Evolutionary conservation across 768 basidiomycete genomes (phyloP).

Genomic region (Termitomyces sp.): DNA sequence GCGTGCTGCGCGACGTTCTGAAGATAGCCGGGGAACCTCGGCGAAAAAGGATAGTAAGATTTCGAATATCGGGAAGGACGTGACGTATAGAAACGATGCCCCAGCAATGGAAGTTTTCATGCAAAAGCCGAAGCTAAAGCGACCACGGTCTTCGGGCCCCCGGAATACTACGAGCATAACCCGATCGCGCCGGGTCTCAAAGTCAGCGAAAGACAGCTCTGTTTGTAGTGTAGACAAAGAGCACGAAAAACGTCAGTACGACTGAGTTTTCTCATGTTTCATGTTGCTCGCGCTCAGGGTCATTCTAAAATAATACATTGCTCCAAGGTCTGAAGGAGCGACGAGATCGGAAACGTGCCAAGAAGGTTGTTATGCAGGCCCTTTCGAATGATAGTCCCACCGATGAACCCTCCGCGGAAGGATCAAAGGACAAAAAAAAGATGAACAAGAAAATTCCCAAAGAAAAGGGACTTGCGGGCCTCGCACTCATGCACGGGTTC

Average conservation of each 20-base stretch:
- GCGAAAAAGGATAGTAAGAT: slow-evolving; percentile 5
- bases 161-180: background rate
- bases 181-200: background rate
- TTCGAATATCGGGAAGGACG: background rate
- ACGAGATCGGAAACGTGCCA: slow-evolving; percentile 55
- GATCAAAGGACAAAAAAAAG: slow-evolving; percentile 15
- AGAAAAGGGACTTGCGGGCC: slow-evolving; percentile 37
- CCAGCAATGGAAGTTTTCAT: background rate
- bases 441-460: slow-evolving; percentile 20
- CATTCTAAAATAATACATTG: background rate
- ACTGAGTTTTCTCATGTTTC: background rate
- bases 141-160: background rate
- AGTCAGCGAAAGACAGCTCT: background rate
- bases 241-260: slow-evolving; percentile 2
- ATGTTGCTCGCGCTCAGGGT: background rate
- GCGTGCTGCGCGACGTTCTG: slow-evolving; percentile 22
- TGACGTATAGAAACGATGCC: background rate
- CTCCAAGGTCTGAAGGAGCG: slow-evolving; percentile 56
- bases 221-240: background rate
- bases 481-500: slow-evolving; percentile 68
- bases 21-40: background rate
- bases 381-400: slow-evolving; percentile 14
- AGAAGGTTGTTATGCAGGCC: slow-evolving; percentile 46
- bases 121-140: background rate
- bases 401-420: slow-evolving; percentile 5